Evolutionary conservation across 1,139 yeast species (phyloP).

Genomic region (Nakaseomyces kungkrabaensis): DNA sequence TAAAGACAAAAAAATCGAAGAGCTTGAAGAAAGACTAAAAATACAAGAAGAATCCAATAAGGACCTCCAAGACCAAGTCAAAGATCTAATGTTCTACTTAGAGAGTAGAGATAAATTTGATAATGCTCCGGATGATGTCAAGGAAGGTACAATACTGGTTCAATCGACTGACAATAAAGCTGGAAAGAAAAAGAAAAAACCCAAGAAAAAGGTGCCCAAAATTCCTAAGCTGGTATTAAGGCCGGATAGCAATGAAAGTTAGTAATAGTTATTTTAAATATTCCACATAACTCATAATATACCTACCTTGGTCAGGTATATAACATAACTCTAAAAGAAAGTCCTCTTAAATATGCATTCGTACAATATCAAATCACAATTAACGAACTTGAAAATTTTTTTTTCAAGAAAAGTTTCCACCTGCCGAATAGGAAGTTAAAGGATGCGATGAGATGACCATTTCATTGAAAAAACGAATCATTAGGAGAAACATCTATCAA

Average conservation of each 20-base stretch:
- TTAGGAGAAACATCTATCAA: background rate
- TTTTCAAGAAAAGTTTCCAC: background rate
- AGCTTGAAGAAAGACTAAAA: conserved; percentile 19
- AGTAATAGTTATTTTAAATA: no score
- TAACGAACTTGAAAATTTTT: background rate
- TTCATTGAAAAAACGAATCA: background rate
- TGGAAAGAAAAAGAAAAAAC: conserved; percentile 8
- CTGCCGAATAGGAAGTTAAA: background rate
- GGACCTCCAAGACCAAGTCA: conserved; percentile 59
- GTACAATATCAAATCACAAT: background rate
- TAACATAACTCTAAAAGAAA: no score
- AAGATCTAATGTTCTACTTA: conserved; percentile 72
- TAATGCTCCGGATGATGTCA: conserved; percentile 59
- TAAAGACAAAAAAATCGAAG: conserved; percentile 31
- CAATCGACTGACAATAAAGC: conserved; percentile 8
- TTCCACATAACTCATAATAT: no score
- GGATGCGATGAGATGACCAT: background rate
- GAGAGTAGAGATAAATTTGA: conserved; percentile 66
- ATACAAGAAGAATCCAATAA: conserved; percentile 31
- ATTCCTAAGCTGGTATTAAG: background rate
- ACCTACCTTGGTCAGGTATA: no score
- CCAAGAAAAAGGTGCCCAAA: conserved; percentile 8
- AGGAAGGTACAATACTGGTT: conserved; percentile 55
- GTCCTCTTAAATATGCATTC: background rate
- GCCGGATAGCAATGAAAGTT: background rate